Evolutionary conservation across 2,329 filamentous ascomycete genomes (phyloP).

Genomic region (Botryotinia narcissicola): DNA sequence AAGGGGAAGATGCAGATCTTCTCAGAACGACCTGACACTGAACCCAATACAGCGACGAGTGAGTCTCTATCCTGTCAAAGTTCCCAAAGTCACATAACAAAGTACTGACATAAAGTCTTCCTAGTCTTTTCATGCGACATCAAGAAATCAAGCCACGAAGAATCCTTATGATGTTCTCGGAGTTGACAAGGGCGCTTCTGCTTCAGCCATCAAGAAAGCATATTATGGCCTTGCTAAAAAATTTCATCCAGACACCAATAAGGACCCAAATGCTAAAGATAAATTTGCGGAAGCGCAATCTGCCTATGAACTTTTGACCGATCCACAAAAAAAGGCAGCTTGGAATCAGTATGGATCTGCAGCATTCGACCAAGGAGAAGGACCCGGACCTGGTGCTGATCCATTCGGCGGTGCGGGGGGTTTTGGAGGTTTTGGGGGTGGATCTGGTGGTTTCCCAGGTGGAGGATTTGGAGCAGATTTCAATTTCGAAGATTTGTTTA

Average conservation of each 20-base stretch:
- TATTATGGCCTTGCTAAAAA: slow-evolving; percentile 98
- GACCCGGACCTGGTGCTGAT: slow-evolving; percentile 54
- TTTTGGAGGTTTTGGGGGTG: slow-evolving; percentile 48
- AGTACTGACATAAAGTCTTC: slow-evolving; percentile 6
- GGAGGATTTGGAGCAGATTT: slow-evolving; percentile 76
- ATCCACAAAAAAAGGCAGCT: slow-evolving; percentile 87
- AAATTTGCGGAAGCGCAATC: slow-evolving; percentile 90
- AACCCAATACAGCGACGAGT: slow-evolving; percentile 31
- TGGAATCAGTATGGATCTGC: slow-evolving; percentile 88
- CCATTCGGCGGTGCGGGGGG: slow-evolving; percentile 64
- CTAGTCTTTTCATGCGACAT: slow-evolving; percentile 37
- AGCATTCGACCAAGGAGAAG: slow-evolving; percentile 73
- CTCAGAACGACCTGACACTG: neutral
- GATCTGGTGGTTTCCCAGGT: slow-evolving; percentile 50
- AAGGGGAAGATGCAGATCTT: neutral
- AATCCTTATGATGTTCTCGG: slow-evolving; percentile 89
- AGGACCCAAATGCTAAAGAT: slow-evolving; percentile 89
- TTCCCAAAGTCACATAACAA: neutral
- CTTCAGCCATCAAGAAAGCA: slow-evolving; percentile 92
- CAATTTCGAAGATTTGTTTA: slow-evolving; percentile 95
- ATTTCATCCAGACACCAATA: slow-evolving; percentile 97
- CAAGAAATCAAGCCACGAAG: slow-evolving; percentile 44
- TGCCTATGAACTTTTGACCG: slow-evolving; percentile 90
- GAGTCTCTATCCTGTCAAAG: slow-evolving; percentile 17
- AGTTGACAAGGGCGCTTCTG: slow-evolving; percentile 75